Evolutionary conservation across 1,284 basidiomycete species (phyloP).

Genomic region (Heterobasidion irregulare): DNA sequence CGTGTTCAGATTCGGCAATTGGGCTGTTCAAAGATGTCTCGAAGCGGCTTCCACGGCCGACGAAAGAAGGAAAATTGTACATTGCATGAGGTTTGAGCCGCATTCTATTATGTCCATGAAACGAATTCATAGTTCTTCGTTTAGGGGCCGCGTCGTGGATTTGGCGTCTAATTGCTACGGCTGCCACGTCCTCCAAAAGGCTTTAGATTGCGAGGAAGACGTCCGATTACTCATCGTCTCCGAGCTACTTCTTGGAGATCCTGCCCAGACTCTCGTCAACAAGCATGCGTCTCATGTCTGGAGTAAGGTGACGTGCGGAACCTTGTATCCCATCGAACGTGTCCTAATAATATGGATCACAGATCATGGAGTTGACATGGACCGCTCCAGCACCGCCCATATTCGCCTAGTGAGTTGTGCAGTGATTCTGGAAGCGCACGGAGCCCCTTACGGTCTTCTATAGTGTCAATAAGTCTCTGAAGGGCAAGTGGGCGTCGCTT

Average conservation of each 20-base stretch:
- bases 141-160: conserved; percentile 71
- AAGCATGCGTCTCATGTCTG: conserved; percentile 84
- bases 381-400: conserved; percentile 75
- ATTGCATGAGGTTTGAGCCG: conserved; percentile 63
- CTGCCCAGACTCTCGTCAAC: conserved; percentile 74
- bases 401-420: conserved; percentile 60
- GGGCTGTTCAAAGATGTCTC: conserved; percentile 78
- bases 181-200: conserved; percentile 80
- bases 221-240: conserved; percentile 72
- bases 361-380: conserved; percentile 84
- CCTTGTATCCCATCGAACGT: neutral
- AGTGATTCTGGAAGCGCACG: neutral
- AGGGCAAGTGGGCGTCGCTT: conserved; percentile 78
- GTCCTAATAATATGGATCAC: neutral
- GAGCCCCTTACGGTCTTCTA: conserved; percentile 5
- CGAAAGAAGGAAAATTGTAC: conserved; percentile 69
- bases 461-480: conserved; percentile 75
- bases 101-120: neutral
- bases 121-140: neutral
- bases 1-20: conserved; percentile 65
- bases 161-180: conserved; percentile 81
- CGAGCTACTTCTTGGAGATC: conserved; percentile 71
- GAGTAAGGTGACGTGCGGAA: conserved; percentile 64
- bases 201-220: conserved; percentile 81
- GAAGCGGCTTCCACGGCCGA: conserved; percentile 64